phyloP scores from a whole-genome alignment of 139 green algal genomes.

The Haematococcus sp. region DNA sequence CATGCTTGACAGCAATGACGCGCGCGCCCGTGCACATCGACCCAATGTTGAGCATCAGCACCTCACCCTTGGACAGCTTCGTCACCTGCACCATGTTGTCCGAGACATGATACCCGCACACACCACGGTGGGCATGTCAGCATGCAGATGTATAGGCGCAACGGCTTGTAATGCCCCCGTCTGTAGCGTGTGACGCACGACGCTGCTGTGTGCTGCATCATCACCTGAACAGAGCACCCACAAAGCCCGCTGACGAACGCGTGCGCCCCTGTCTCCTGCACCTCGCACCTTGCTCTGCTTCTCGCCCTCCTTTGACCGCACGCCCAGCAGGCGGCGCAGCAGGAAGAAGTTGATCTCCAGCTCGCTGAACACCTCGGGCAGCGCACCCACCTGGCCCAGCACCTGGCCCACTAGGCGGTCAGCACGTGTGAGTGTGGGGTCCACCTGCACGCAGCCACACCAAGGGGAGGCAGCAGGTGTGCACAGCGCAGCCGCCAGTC shows the following conservation, averaged over 20 bases:
- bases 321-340: conserved; percentile 92
- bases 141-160: not conserved
- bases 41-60: conserved; percentile 99
- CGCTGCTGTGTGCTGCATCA: no score
- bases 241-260: no score
- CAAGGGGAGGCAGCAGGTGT: not conserved
- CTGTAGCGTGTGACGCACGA: no score
- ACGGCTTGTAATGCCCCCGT: no score
- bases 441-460: conserved; percentile 78
- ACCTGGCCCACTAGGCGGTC: conserved; percentile 95
- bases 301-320: conserved; percentile 87
- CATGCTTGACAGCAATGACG: conserved; percentile 92
- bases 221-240: no score
- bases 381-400: conserved; percentile 72
- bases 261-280: no score
- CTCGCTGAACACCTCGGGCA: conserved; percentile 97
- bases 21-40: conserved; percentile 97
- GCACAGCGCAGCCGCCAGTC: not conserved
- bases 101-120: no score
- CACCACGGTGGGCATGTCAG: not conserved
- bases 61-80: conserved; percentile 97
- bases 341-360: conserved; percentile 99
- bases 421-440: conserved; percentile 96
- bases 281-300: conserved; percentile 86
- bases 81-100: conserved; percentile 68